phyloP scores from a whole-genome alignment of 495 filamentous ascomycete species.

The Clohesyomyces aquaticus region DNA sequence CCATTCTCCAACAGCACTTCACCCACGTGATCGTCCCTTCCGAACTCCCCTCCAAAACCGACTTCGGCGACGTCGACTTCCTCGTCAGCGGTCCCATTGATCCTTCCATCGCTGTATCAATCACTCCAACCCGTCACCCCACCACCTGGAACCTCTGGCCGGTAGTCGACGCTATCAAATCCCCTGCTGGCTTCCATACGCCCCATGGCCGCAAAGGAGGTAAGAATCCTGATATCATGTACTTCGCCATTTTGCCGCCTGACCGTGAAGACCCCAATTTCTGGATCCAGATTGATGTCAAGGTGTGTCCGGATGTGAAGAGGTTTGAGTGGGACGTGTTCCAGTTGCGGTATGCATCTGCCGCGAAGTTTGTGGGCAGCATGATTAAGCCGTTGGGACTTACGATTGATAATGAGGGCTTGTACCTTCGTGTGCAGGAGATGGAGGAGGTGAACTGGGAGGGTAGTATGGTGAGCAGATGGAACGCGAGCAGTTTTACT shows the following conservation, averaged over 20 bases:
- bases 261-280: constrained; percentile 23
- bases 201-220: constrained; percentile 3
- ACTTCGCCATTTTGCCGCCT: constrained; percentile 12
- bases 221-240: constrained; percentile 5
- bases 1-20: constrained; percentile 16
- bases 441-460: constrained; percentile 11
- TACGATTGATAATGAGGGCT: constrained; percentile 18
- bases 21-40: constrained; percentile 19
- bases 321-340: constrained; percentile 22
- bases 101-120: neutral
- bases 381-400: constrained; percentile 30
- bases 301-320: constrained; percentile 5
- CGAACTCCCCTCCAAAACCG: constrained; percentile 20
- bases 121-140: neutral
- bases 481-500: neutral
- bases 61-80: constrained; percentile 34
- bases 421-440: constrained; percentile 11
- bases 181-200: constrained; percentile 5
- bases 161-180: constrained; percentile 1
- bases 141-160: neutral
- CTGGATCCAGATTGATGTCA: constrained; percentile 28
- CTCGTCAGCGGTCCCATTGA: constrained; percentile 5
- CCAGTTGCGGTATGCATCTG: constrained; percentile 17
- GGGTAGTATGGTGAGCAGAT: constrained; percentile 14
- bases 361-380: constrained; percentile 12